Base-by-base conservation (phyloP, 2,329 filamentous ascomycete species). In the Pestalotiopsis sp. region DNA sequence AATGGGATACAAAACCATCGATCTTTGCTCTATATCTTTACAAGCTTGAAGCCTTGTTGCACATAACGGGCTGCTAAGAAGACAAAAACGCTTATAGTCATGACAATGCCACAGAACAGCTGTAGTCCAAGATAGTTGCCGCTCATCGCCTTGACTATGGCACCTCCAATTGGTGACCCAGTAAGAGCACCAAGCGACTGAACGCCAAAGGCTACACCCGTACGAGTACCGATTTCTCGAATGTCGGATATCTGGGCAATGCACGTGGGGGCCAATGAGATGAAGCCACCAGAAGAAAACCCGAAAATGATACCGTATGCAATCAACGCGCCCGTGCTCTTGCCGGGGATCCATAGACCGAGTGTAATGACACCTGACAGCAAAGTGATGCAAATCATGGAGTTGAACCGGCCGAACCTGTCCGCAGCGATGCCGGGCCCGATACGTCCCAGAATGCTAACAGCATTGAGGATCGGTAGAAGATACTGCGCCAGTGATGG, bases 171-270 rank as follows among this genome's bases (percentile, higher is more conserved):
- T 0, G 92, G 92, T 60, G 85, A 88, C 0, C 91, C 90, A 0
- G 88, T 89, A 64, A 95, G 80, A 1, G 89, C 90, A 3, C 89
- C 91, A 39, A 94, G 80, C 1, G 88, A 85, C 68, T 90, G 83
- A 61, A 90, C 77, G 17, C 88, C 85, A 75, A 92, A 92, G 31
- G 88, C 84, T 0, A 87, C 85, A 0, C 93, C 93, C 2, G 86
- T 89, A 5, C 92, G 84, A 1, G 90, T 86, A 14, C 92, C 93
- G 41, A 94, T 90, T 76, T 93, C 85, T 23, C 87, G 83, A 49
- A 93, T 86, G 60, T 92, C 90, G 1, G 88, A 90, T 70, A 94
- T 91, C 74, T 94, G 91, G 1, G 90, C 91, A 25, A 94, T 82
- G 14, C 92, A 81, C 0, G 90, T 86, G 0, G 92, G 90, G 0